Conservation (phyloP, 139 green algal species). For the Chlamydomonas sp. region DNA sequence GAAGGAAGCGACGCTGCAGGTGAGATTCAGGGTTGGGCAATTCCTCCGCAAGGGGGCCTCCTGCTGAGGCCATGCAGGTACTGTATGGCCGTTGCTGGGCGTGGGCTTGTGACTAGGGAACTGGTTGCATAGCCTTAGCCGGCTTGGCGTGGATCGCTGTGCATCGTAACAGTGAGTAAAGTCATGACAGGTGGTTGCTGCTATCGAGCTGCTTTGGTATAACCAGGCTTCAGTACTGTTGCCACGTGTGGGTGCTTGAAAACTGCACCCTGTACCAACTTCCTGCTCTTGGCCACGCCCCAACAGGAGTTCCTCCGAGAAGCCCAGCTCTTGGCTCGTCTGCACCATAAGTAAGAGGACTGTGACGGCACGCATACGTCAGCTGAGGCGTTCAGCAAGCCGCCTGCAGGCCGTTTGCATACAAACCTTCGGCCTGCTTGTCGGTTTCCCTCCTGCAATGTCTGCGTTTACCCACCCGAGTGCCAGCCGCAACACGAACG, state of each 20-base stretch:
- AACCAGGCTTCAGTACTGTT: no score
- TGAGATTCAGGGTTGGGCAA: not conserved
- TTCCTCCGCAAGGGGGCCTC: no score
- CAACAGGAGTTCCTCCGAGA: conserved; percentile 27
- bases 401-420: not conserved
- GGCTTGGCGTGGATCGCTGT: no score
- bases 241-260: not conserved
- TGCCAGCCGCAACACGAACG: not conserved
- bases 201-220: no score
- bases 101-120: no score
- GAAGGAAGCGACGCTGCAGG: conserved; percentile 18
- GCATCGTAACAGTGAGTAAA: no score
- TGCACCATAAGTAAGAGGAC: conserved; percentile 23
- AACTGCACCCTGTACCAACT: not conserved
- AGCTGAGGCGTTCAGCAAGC: no score
- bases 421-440: not conserved
- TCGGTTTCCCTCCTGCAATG: not conserved
- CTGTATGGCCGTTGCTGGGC: no score
- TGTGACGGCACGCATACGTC: not conserved
- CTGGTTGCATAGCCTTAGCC: no score
- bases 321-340: conserved; percentile 18
- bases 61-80: no score
- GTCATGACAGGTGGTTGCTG: no score
- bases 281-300: not conserved
- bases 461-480: not conserved